These are phyloP conservation scores for Thymus mandschuricus DNA, from an alignment of 257 asterid genomes.

Conservation along the genomic window DNA sequence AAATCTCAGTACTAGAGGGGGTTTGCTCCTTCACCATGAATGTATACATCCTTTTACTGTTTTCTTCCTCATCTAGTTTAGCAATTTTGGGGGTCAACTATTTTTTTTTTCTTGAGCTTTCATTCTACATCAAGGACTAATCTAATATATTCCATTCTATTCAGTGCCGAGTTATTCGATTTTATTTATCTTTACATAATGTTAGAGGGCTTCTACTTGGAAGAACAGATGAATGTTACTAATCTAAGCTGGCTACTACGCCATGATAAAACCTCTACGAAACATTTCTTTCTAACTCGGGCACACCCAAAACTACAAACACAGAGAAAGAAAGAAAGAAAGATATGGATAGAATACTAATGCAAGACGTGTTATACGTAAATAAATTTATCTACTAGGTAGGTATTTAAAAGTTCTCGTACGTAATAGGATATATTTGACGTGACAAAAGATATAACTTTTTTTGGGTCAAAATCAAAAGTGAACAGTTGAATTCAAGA, in stretches of 20 bases:
- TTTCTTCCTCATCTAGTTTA: no score
- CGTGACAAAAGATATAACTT: no score
- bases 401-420: no score
- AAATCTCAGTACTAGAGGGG: conserved; percentile 33
- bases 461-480: no score
- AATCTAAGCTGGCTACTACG: not conserved
- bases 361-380: not conserved
- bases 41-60: not conserved
- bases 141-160: not conserved
- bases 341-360: not conserved
- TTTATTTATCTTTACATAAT: not conserved
- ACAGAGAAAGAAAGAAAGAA: not conserved
- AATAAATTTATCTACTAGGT: not conserved
- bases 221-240: not conserved
- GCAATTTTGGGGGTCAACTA: no score
- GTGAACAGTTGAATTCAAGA: not conserved
- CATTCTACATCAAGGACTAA: not conserved
- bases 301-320: not conserved
- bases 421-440: no score
- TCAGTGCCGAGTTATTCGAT: not conserved
- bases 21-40: not conserved
- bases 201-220: not conserved
- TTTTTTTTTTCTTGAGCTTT: no score
- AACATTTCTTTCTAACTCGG: not conserved
- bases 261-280: not conserved